Evolutionary conservation across 495 filamentous ascomycete species (phyloP).

Genomic region (Penicillium samsonianum): DNA sequence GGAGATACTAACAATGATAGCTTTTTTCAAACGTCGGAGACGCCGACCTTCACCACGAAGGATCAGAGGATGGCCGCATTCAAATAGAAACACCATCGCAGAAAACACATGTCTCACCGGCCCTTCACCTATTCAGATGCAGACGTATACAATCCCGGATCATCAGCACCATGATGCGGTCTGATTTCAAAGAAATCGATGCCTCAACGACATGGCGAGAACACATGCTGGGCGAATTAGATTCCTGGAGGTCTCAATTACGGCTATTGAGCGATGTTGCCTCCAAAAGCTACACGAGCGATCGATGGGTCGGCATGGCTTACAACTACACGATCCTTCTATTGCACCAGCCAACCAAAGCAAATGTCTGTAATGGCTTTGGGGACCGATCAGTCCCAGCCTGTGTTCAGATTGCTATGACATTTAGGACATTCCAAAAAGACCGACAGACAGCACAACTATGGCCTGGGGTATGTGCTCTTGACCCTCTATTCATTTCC

Average conservation of each 20-base stretch:
- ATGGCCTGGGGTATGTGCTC: slow-evolving; percentile 26
- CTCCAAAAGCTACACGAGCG: slow-evolving; percentile 22
- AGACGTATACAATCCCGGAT: slow-evolving; percentile 27
- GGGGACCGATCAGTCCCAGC: slow-evolving; percentile 19
- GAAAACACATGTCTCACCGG: slow-evolving; percentile 24
- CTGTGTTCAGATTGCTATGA: slow-evolving; percentile 18
- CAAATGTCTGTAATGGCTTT: slow-evolving; percentile 14
- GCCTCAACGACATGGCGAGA: slow-evolving; percentile 18
- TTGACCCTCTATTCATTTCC: not conserved
- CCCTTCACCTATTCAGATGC: slow-evolving; percentile 25
- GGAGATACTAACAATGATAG: slow-evolving; percentile 12
- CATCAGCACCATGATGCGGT: slow-evolving; percentile 23
- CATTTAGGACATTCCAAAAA: slow-evolving; percentile 26
- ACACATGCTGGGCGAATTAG: slow-evolving; percentile 23
- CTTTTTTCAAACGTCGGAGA: slow-evolving; percentile 27
- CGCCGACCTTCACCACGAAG: slow-evolving; percentile 11
- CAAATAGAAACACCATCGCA: slow-evolving; percentile 12
- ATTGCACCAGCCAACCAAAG: slow-evolving; percentile 21
- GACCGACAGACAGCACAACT: slow-evolving; percentile 26
- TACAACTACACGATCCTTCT: slow-evolving; percentile 26
- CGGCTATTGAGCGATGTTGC: slow-evolving; percentile 18
- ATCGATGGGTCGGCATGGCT: slow-evolving; percentile 29
- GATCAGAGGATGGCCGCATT: slow-evolving; percentile 3
- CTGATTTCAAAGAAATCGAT: slow-evolving; percentile 17
- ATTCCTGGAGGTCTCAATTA: slow-evolving; percentile 22